Percentiles rank a stretch among this genome's conserved stretches.
phyloP scores from a whole-genome alignment of 768 basidiomycete genomes.

The Lentinula guzmanii region DNA sequence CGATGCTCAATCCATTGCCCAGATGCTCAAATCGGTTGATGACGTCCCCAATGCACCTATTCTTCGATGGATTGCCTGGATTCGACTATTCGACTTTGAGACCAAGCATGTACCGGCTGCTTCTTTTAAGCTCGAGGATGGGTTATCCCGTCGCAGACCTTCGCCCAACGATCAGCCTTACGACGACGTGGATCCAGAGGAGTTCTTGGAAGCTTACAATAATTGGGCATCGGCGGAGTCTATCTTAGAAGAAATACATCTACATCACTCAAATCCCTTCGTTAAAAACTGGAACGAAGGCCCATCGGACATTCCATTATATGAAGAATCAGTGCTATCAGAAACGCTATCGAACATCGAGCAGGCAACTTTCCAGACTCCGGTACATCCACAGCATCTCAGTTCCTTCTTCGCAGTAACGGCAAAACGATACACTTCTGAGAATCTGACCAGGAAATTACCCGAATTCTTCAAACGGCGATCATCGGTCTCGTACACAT shows the following conservation, averaged over 20 bases:
- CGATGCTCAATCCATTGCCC: slow-evolving; percentile 27
- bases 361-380: too few relatives aligned
- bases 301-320: too few relatives aligned
- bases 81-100: slow-evolving; percentile 28
- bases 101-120: slow-evolving; percentile 27
- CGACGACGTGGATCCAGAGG: not conserved
- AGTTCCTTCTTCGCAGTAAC: too few relatives aligned
- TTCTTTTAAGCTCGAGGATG: slow-evolving; percentile 25
- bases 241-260: too few relatives aligned
- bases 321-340: too few relatives aligned
- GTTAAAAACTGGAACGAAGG: too few relatives aligned
- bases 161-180: too few relatives aligned
- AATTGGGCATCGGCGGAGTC: too few relatives aligned
- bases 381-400: too few relatives aligned
- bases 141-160: slow-evolving; percentile 18
- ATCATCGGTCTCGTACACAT: not conserved
- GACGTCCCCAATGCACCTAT: slow-evolving; percentile 26
- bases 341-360: too few relatives aligned
- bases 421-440: too few relatives aligned
- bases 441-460: not conserved
- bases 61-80: slow-evolving; percentile 30
- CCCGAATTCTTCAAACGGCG: not conserved
- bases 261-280: too few relatives aligned
- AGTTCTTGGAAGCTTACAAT: slow-evolving; percentile 13
- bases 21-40: slow-evolving; percentile 30